Base-by-base conservation (phyloP, 1,284 basidiomycete genomes). In the Blastosporella zonata region DNA sequence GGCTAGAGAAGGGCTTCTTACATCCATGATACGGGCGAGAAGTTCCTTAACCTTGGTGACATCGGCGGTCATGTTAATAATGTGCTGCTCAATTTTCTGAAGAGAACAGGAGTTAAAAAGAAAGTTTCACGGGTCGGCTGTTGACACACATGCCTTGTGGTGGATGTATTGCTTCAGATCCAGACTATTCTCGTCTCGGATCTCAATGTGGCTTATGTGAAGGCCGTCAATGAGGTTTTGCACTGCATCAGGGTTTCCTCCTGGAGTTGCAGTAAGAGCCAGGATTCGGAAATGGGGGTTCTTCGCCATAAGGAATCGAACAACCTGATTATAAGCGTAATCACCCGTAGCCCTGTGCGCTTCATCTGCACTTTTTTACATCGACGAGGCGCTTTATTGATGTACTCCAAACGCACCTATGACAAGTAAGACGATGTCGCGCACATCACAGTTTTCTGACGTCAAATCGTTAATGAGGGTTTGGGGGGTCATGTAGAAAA, bases 401-500 rank as follows among this genome's bases (percentile, higher is more conserved):
- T 33, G 38, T 48, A 29, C 40, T 31, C 27, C 10, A 17, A 6
- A 56, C 73, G 10, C 49, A 87, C 89, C 89, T 43, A 96, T 75
- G 18, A 96, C 92, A 13, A 95, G 66, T 40, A 94, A 80, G 23
- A 94, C 73, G 20, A 96, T 84, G 58, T 93, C 89, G 34, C 74
- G 68, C 0, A 87, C 78, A 62, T 98, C 90, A 58, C 92, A 88
- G 15, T 76, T 82, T 13, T 84, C 84, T 1, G 76, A 79, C 6
- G 70, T 71, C 21, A 99, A 72, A 64, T 99, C 97, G 58, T 97
- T 97, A 51, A 91, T 75, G 20, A 99, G 77, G 0, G 96, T 98
- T 64, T 99, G 97, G 0, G 97, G 96, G 0, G 97, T 99, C 83
- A 97, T 95, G 67, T 96, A 99, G 63, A 99, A 94, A 20, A 99